Conservation (phyloP, 2,329 filamentous ascomycete genomes). For the Aspergillus sp. region DNA sequence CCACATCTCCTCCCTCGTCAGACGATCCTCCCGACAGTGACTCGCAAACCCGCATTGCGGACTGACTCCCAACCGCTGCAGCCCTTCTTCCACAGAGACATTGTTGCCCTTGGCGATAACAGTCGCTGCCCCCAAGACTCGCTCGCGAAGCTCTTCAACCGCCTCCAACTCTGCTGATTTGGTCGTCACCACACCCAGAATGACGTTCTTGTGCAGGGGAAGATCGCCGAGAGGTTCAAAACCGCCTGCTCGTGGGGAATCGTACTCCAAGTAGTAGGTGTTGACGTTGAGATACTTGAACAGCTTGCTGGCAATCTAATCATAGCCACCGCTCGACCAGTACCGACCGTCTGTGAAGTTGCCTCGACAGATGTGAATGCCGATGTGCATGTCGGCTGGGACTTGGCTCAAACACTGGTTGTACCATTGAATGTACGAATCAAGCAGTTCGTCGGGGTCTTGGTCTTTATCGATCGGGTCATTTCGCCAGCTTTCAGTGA, state of each 20-base stretch:
- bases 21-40: conserved; percentile 51
- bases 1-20: conserved; percentile 63
- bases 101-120: conserved; percentile 61
- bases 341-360: conserved; percentile 59
- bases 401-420: conserved; percentile 60
- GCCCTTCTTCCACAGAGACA: conserved; percentile 57
- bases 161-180: conserved; percentile 56
- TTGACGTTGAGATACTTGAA: conserved; percentile 55
- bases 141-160: conserved; percentile 51
- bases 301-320: conserved; percentile 57
- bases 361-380: conserved; percentile 63
- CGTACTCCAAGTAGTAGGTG: conserved; percentile 63
- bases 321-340: conserved; percentile 52
- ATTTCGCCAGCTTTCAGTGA: neutral
- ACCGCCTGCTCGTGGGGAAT: conserved; percentile 55
- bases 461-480: conserved; percentile 63
- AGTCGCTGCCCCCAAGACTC: conserved; percentile 55
- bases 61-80: conserved; percentile 59
- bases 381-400: conserved; percentile 64
- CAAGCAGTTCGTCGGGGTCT: conserved; percentile 63
- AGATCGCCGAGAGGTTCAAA: conserved; percentile 57
- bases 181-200: conserved; percentile 56
- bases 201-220: conserved; percentile 54
- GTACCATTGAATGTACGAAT: conserved; percentile 67
- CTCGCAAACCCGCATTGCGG: conserved; percentile 68